Base-by-base conservation (phyloP, 2,329 filamentous ascomycete genomes). In the Ramularia endophylla region DNA sequence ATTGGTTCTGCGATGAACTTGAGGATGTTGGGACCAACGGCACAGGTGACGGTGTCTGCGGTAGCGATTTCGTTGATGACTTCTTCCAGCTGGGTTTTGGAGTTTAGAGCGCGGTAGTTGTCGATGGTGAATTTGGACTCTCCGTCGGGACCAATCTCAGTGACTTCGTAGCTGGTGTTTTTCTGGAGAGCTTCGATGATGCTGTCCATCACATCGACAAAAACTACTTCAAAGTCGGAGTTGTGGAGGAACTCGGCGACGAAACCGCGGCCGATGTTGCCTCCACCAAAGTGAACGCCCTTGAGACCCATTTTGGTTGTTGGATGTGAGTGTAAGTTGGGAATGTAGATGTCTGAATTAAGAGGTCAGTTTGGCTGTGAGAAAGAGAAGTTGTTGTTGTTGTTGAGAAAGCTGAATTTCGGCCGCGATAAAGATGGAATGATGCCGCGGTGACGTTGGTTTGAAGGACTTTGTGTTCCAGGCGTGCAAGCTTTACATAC, bases 81-180 rank as follows among this genome's bases (percentile, higher is more conserved):
- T 41, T 90, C 81, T 40, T 75, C 74, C 70, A 94, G 84, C 62
- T 95, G 74, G 51, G 83, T 80, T 70, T 85, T 88, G 55, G 87
- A 94, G 80, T 97, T 95, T 77, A 97, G 85, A 67, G 92, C 92
- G 39, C 87, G 86, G 75, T 95, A 97, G 72, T 95, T 92, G 67
- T 85, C 85, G 69, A 98, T 94, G 57, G 72, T 83, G 68, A 85
- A 88, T 58, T 80, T 80, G 42, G 75, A 77, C 58, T 88, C 88
- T 55, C 86, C 88, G 46, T 94, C 84, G 36, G 80, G 75, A 52
- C 88, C 88, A 56, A 95, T 87, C 70, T 95, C 89, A 46, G 90
- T 94, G 63, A 98, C 90, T 51, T 83, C 81, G 77, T 97, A 98
- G 11, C 80, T 84, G 41, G 80, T 74, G 36, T 78, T 76, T 15